phyloP scores from a whole-genome alignment of 345 rosid genomes.

The Populus nigra region DNA sequence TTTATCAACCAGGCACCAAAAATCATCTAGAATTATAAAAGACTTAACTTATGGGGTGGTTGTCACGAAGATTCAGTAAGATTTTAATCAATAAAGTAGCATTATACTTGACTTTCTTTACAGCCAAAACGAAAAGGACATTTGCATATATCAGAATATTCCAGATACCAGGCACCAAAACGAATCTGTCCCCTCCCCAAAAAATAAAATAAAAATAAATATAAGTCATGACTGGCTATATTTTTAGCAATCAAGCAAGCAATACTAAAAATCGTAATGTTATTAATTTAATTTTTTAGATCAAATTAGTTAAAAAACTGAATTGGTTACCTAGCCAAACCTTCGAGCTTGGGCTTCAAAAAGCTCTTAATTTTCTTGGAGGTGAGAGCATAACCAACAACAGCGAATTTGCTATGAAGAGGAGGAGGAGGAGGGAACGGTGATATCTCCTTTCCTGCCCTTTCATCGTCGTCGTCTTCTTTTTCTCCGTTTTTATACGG shows the following conservation, averaged over 20 bases:
- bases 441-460: not conserved
- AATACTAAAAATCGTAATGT: not conserved
- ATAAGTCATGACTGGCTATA: not conserved
- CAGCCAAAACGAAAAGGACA: not conserved
- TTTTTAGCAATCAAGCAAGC: not conserved
- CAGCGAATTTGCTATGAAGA: constrained; percentile 34
- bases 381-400: constrained; percentile 82
- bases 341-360: constrained; percentile 66
- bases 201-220: not conserved
- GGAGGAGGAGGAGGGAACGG: constrained; percentile 8
- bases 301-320: not conserved
- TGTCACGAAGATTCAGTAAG: not conserved
- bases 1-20: not conserved
- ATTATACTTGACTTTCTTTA: not conserved
- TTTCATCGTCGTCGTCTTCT: constrained; percentile 5
- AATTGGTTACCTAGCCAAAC: constrained; percentile 58
- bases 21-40: not conserved
- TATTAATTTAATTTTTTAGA: too few species aligned
- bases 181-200: not conserved
- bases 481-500: constrained; percentile 12
- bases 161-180: not conserved
- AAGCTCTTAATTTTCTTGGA: constrained; percentile 79
- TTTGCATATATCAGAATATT: not conserved
- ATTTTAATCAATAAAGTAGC: not conserved
- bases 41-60: not conserved